Base-by-base conservation (phyloP, 2,329 filamentous ascomycete genomes). In the Venturia asperata region DNA sequence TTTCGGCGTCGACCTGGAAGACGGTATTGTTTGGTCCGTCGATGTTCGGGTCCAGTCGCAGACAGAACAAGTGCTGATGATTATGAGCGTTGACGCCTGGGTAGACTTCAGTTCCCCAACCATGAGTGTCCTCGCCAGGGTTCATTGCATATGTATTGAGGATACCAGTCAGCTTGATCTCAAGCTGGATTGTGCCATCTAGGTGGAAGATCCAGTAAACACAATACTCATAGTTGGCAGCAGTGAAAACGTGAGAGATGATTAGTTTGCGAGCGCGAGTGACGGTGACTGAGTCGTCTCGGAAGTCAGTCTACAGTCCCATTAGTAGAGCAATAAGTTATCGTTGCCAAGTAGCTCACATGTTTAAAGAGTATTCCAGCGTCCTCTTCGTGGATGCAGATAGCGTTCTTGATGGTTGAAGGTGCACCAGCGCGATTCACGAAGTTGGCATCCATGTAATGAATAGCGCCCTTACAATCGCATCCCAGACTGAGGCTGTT, bases 301-400 rank as follows among this genome's bases (percentile, higher is more conserved):
- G 85, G 83, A 96, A 97, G 77, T 97, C 92, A 19, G 87, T 92
- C 52, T 58, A 37, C 27, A 58, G 7, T 27, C 27, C 19, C 9
- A 27, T 67, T 76, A 74, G 56, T 21, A 34, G 30, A 61, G 11
- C 10, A 2, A 19, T 7, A n/a, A 17, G 27, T 17, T 11, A 15
- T 30, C 30, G 5, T 66, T 9, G 30, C 21, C 1, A 52, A 21
- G 47, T 6, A n/a, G 37, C 52, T 37, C 27, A 58, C 52, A 78
- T 95, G 91, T 79, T 97, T 97, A 84, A 95, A 96, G 0, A 96
- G 81, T 66, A 97, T 94, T 6, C 92, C 92, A 1, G 85, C 85
- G 69, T 97, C 92, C 78, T 97, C 92, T 75, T 97, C 92, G 77
- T 97, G 92, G 69, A 97, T 92, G 75, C 92, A 97, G 70, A 97